A percentile compares a stretch with the other conserved stretches of the same genome.
These are phyloP conservation scores for Epichloe sp. DNA, from an alignment of 2,329 filamentous ascomycete species.

Conservation along the genomic window DNA sequence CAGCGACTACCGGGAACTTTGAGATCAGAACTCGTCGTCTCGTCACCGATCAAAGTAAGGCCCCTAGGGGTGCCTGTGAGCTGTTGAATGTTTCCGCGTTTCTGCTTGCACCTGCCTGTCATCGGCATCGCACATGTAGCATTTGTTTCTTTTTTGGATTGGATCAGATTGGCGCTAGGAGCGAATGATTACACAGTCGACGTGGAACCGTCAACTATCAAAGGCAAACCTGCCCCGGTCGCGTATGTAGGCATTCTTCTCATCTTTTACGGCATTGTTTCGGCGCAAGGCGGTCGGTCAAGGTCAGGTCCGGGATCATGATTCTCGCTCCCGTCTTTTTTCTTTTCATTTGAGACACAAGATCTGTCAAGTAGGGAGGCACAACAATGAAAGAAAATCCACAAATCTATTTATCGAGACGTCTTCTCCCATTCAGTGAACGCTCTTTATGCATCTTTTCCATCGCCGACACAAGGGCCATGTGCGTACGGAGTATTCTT, in stretches of 20 bases:
- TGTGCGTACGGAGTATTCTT: not conserved
- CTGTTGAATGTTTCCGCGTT: no score
- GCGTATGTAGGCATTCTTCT: not conserved
- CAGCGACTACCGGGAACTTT: conserved; percentile 83
- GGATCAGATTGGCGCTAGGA: not conserved
- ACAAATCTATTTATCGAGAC: not conserved
- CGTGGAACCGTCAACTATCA: not conserved
- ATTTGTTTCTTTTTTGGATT: not conserved
- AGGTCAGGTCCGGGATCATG: not conserved
- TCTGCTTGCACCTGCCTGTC: no score
- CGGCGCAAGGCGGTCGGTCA: not conserved
- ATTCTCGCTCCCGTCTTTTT: not conserved
- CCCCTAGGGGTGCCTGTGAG: no score
- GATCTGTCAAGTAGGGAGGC: not conserved
- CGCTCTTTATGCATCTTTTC: no score
- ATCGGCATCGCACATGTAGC: not conserved
- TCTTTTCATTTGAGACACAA: not conserved
- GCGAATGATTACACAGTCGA: not conserved
- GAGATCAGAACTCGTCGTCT: conserved; percentile 9
- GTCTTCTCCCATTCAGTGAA: not conserved
- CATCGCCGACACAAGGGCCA: no score
- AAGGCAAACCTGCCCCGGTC: not conserved
- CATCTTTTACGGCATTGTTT: not conserved
- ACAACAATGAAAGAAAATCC: not conserved
- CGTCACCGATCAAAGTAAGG: not conserved